Base-by-base conservation (phyloP, 371 early-diverging fungal genomes). In the Sporodiniella umbellata region DNA sequence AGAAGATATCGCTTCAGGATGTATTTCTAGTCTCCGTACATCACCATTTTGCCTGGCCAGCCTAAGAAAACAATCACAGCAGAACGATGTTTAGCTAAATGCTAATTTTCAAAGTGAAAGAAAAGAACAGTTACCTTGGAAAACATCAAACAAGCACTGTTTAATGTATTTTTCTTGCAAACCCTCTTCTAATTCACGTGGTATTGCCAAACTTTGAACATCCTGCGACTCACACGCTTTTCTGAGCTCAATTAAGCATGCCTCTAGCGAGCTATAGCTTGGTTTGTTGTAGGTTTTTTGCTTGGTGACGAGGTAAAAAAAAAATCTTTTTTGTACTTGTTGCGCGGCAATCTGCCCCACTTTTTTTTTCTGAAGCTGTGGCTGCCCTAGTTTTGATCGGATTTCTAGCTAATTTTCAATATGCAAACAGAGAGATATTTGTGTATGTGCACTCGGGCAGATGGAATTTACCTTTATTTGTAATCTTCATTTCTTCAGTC, bases 111-210 rank as follows among this genome's bases (percentile, higher is more conserved):
- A n/a, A n/a, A n/a, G n/a, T n/a, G n/a, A n/a, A n/a, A n/a, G n/a
- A n/a, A n/a, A n/a, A n/a, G n/a, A n/a, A n/a, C n/a, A n/a, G 17
- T 54, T 59, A 62, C 71, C 66, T 37, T 58, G 51, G 44, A 70
- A 70, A 14, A 49, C 56, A 12, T 61, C 64, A 21, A 66, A 66
- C 11, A 64, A 35, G 15, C 49, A 28, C 6, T 66, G 62, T 37
- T 66, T 70, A 10, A 66, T 42, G 33, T 64, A 47, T 38, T 66
- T 70, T 14, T 62, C 60, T 30, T 61, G 62, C 15, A 70, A 46
- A 1, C 64, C 70, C 30, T 51, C 48, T 22, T 53, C 66, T 30
- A 64, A 50, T 33, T 66, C 66, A 18, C 47, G 54, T 11, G 62
- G 57, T 6, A 70, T 33, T 10, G 62, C 64, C 33, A 70, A 53